These are phyloP conservation scores for Athelia psychrophila DNA, from an alignment of 1,284 basidiomycete species.

Conservation along the genomic window DNA sequence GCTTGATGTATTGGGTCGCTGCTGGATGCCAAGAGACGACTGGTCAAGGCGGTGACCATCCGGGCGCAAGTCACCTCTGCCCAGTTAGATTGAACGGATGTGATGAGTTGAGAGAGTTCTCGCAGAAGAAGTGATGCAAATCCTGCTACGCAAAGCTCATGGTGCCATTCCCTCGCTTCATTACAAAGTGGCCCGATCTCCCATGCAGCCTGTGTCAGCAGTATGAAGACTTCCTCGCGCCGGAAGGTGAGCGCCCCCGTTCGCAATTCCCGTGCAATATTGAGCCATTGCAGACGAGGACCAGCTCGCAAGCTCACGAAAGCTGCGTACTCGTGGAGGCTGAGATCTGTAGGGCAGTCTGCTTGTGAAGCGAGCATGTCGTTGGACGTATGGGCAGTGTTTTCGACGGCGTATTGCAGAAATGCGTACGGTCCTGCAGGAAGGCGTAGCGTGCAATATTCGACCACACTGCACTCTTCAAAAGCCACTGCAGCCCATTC, in stretches of 20 bases:
- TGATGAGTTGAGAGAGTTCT: constrained; percentile 27
- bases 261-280: constrained; percentile 40
- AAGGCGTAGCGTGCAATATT: constrained; percentile 27
- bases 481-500: constrained; percentile 12
- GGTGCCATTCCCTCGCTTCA: constrained; percentile 28
- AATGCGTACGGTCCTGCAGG: constrained; percentile 24
- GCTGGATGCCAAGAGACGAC: constrained; percentile 31
- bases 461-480: constrained; percentile 3
- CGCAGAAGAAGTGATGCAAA: constrained; percentile 33
- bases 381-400: constrained; percentile 39
- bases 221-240: constrained; percentile 32
- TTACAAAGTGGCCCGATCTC: constrained; percentile 35
- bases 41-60: constrained; percentile 31
- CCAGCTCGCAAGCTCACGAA: constrained; percentile 43
- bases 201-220: constrained; percentile 38
- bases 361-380: constrained; percentile 38
- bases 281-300: constrained; percentile 43
- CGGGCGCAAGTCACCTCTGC: constrained; percentile 32
- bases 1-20: constrained; percentile 9
- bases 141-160: constrained; percentile 19
- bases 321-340: constrained; percentile 39
- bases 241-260: constrained; percentile 33
- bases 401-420: constrained; percentile 33
- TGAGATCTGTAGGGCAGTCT: constrained; percentile 32
- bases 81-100: constrained; percentile 38